These are phyloP conservation scores for Fagus sylvatica DNA, from an alignment of 306 rosid species.

Conservation along the genomic window DNA sequence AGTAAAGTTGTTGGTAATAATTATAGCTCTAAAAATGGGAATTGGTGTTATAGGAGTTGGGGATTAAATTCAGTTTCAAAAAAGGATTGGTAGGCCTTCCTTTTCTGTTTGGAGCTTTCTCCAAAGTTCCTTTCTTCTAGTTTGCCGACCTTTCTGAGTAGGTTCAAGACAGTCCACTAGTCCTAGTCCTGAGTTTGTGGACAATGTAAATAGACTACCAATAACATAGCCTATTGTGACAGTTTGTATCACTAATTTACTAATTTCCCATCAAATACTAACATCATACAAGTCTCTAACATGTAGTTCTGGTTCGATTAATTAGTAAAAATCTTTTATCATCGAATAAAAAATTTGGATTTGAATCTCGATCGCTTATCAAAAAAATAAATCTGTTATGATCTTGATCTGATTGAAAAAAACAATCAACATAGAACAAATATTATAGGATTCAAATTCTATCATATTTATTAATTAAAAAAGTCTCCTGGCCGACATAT, in stretches of 20 bases:
- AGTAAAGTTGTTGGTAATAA: not conserved
- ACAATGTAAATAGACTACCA: constrained; percentile 36
- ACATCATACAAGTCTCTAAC: constrained; percentile 15
- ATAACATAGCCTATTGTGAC: constrained; percentile 9
- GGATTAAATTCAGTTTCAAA: not conserved
- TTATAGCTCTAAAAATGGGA: not conserved
- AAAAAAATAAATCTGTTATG: too few species aligned
- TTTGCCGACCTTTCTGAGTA: constrained; percentile 19
- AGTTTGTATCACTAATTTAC: constrained; percentile 6
- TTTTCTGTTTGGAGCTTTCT: not conserved
- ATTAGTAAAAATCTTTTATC: too few species aligned
- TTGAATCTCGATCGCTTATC: too few species aligned
- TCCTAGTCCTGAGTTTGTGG: constrained; percentile 23
- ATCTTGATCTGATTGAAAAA: too few species aligned
- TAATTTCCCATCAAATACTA: constrained; percentile 15
- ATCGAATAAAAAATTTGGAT: too few species aligned
- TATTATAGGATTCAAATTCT: too few species aligned
- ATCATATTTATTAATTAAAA: too few species aligned
- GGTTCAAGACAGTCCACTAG: constrained; percentile 24
- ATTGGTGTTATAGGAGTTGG: not conserved
- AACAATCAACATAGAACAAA: too few species aligned
- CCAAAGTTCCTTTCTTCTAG: not conserved
- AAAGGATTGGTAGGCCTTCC: constrained; percentile 13
- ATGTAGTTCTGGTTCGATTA: not conserved
- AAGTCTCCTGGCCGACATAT: too few species aligned